These are phyloP conservation scores for Phytophthora niederhauseri DNA, from an alignment of 352 stramenopile species.

Conservation along the genomic window DNA sequence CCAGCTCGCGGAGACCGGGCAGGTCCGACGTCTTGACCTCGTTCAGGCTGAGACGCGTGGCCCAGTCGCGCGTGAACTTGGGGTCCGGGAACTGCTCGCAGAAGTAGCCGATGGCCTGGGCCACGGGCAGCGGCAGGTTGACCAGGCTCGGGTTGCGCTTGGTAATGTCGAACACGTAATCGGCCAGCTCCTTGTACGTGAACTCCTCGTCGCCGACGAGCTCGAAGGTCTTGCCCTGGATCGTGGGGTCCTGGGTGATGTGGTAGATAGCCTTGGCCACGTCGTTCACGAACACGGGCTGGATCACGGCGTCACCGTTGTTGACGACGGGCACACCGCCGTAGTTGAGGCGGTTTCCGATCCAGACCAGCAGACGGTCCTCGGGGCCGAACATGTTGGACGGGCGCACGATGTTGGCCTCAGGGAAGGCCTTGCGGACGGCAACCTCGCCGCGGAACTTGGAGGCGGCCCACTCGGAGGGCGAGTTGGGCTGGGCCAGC, in stretches of 20 bases:
- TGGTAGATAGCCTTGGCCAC: slow-evolving; percentile 84
- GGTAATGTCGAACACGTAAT: slow-evolving; percentile 96
- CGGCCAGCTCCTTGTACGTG: slow-evolving; percentile 96
- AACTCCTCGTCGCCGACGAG: slow-evolving; percentile 97
- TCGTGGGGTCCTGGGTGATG: slow-evolving; percentile 76
- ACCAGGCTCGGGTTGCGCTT: slow-evolving; percentile 77
- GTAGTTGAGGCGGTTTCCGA: slow-evolving; percentile 71
- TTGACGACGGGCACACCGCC: slow-evolving; percentile 93
- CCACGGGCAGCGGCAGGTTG: slow-evolving; percentile 82
- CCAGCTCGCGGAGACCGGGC: slow-evolving; percentile 79
- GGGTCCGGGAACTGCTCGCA: slow-evolving; percentile 86
- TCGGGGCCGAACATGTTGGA: slow-evolving; percentile 96
- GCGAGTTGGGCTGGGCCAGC: slow-evolving; percentile 83
- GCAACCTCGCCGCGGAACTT: slow-evolving; percentile 89
- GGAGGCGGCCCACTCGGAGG: slow-evolving; percentile 80
- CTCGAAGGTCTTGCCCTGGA: slow-evolving; percentile 95
- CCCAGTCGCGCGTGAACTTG: slow-evolving; percentile 83
- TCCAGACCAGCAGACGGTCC: slow-evolving; percentile 96
- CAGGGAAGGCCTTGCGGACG: slow-evolving; percentile 94
- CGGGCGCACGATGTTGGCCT: slow-evolving; percentile 95
- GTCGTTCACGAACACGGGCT: slow-evolving; percentile 93
- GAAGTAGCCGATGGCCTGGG: slow-evolving; percentile 80
- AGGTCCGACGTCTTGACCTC: slow-evolving; percentile 86
- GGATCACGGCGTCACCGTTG: slow-evolving; percentile 92
- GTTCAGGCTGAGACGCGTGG: slow-evolving; percentile 75